Evolutionary conservation across 805 yeast species (phyloP).

Genomic region (Cyberlindnera nakhonratchasimensis): DNA sequence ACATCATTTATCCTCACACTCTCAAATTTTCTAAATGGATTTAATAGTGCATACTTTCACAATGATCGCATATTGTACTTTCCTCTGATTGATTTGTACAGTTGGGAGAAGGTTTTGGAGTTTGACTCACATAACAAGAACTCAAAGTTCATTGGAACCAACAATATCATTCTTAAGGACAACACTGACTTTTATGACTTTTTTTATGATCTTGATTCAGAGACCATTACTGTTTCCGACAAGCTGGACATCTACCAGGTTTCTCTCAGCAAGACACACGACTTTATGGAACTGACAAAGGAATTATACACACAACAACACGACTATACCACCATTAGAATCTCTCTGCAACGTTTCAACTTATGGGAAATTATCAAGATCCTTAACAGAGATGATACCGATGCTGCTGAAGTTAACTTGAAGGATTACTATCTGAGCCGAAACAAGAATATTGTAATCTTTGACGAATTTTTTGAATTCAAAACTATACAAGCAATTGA

Average conservation of each 20-base stretch:
- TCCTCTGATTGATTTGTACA: slow-evolving; percentile 62
- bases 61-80: slow-evolving; percentile 41
- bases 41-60: slow-evolving; percentile 40
- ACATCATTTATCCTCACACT: slow-evolving; percentile 40
- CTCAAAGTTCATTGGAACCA: slow-evolving; percentile 58
- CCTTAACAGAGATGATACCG: slow-evolving; percentile 18
- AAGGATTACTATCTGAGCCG: slow-evolving; percentile 31
- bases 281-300: slow-evolving; percentile 19
- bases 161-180: slow-evolving; percentile 60
- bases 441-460: slow-evolving; percentile 32
- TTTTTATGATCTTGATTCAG: slow-evolving; percentile 55
- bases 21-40: slow-evolving; percentile 39
- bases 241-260: slow-evolving; percentile 15
- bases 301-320: slow-evolving; percentile 23
- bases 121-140: slow-evolving; percentile 14
- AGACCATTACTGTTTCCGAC: slow-evolving; percentile 27
- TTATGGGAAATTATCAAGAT: slow-evolving; percentile 32
- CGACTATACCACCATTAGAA: slow-evolving; percentile 27
- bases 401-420: slow-evolving; percentile 23
- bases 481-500: slow-evolving; percentile 25
- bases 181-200: slow-evolving; percentile 56
- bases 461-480: slow-evolving; percentile 32
- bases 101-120: slow-evolving; percentile 43
- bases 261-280: slow-evolving; percentile 21
- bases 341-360: slow-evolving; percentile 30